These are phyloP conservation scores for Xylaria curta DNA, from an alignment of 495 filamentous ascomycete genomes.

Conservation along the genomic window DNA sequence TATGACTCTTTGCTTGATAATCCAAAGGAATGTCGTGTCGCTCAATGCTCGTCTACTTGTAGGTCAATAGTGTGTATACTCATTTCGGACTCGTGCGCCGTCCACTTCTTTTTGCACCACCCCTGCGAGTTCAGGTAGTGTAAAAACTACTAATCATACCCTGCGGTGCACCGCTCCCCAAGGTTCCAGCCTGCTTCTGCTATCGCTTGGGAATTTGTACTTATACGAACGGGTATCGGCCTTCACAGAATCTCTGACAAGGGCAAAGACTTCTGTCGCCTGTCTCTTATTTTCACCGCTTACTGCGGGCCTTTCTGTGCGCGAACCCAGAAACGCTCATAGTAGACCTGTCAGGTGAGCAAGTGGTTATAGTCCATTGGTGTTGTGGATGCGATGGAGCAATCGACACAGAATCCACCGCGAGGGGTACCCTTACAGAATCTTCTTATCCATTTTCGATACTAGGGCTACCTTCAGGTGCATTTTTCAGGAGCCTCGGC, in stretches of 20 bases:
- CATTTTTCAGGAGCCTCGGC: neutral
- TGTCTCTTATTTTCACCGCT: neutral
- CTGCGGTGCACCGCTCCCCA: constrained; percentile 12
- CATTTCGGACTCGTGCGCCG: constrained; percentile 7
- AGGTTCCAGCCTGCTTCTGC: constrained; percentile 12
- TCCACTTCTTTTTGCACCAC: constrained; percentile 1
- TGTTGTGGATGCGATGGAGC: neutral
- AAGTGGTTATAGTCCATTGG: neutral
- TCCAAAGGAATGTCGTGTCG: neutral
- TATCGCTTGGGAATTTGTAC: constrained; percentile 13
- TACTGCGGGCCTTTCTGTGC: neutral
- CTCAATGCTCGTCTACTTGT: neutral
- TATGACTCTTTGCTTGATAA: neutral
- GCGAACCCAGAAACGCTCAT: neutral
- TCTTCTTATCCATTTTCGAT: neutral
- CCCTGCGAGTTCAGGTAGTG: neutral
- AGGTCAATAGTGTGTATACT: neutral
- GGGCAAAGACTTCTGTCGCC: neutral
- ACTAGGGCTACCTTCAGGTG: neutral
- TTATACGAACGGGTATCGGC: neutral
- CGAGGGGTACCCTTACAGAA: neutral
- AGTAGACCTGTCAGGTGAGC: neutral
- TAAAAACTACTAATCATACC: constrained; percentile 11
- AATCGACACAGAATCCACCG: neutral
- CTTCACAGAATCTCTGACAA: neutral